These are phyloP conservation scores for Mallotus japonicus DNA, from an alignment of 441 rosid genomes.

Conservation along the genomic window DNA sequence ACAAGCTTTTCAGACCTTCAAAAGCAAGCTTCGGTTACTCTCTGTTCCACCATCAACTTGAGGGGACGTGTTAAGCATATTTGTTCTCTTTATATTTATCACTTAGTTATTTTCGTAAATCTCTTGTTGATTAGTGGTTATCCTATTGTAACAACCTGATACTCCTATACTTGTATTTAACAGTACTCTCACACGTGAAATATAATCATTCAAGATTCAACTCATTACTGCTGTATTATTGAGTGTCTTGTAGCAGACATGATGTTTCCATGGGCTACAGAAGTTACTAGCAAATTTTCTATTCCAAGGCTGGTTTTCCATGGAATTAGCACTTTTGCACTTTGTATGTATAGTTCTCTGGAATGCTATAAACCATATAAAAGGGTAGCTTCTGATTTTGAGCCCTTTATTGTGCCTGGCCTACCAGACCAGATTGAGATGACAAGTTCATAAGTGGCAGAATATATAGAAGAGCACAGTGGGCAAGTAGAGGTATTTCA, in stretches of 20 bases:
- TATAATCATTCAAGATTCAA: too few relatives aligned
- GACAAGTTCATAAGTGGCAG: not conserved
- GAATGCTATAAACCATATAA: conserved; percentile 15
- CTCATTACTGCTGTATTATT: too few relatives aligned
- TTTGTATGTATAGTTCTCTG: not conserved
- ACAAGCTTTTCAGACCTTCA: too few relatives aligned
- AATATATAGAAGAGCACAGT: not conserved
- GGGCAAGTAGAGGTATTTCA: not conserved
- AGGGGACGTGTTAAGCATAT: too few relatives aligned
- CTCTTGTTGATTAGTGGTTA: too few relatives aligned
- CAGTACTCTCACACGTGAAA: too few relatives aligned
- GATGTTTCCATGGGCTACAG: conserved; percentile 24
- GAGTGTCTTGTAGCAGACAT: conserved; percentile 23
- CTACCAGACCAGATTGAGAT: conserved; percentile 21
- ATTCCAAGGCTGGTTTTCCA: conserved; percentile 29
- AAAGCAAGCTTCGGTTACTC: too few relatives aligned
- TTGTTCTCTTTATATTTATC: too few relatives aligned
- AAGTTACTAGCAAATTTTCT: conserved; percentile 12
- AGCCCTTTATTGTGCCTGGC: conserved; percentile 20
- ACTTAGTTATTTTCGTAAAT: too few relatives aligned
- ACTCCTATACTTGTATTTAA: too few relatives aligned
- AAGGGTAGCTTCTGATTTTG: not conserved
- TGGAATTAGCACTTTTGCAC: not conserved
- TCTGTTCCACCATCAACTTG: too few relatives aligned
- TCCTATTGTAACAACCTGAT: too few relatives aligned